Base-by-base conservation (phyloP, 345 rosid genomes). In the Hypericum perforatum region DNA sequence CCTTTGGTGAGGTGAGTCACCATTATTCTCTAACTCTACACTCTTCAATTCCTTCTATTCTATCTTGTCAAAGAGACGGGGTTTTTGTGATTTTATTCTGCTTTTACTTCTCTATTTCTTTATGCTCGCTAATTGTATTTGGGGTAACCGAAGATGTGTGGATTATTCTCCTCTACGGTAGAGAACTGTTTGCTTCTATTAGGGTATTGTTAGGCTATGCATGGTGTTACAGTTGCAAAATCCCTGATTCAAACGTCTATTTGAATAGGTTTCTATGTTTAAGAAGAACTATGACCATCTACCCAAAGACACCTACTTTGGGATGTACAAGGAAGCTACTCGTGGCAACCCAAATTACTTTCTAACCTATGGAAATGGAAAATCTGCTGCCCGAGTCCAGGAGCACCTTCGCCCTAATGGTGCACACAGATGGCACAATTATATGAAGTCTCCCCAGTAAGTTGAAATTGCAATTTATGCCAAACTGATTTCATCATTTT, bases 381-480 rank as follows among this genome's bases (percentile, higher is more conserved):
- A 92, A 70, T 68, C 99, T 41, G 99, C 97, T 46, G 97, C 99
- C 51, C 91, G 95, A 44, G 69, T 89, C 52, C 89, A 77, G 63
- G 84, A 76, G 68, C 84, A 89, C 75, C 97, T 92, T 70, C 97
- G 97, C 43, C 87, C 99, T 41, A 85, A 92, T 71, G 99, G 99
- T 61, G 94, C 98, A 60, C 98, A 88, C 65, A 74, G 98, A 78
- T 92, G 98, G 98, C 94, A 88, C 68, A 92, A 85, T 69, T 92
- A 92, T 67, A 83, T 66, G 74, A 89, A 82, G 74, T 60, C 53
- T 58, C 94, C 89, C 63, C 69, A 65, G 97, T 89, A 82, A 15
- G 63, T 63, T 63, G 57, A 45, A 22, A 63, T 39, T 41, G 16
- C 55, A 47, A 47, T 42, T 8, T 61, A 36, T 16, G 16, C 52